Evolutionary conservation across 345 rosid genomes (phyloP), one percentile per base, ranked within the genome.

Genomic region (Schrenkiella parvula): DNA sequence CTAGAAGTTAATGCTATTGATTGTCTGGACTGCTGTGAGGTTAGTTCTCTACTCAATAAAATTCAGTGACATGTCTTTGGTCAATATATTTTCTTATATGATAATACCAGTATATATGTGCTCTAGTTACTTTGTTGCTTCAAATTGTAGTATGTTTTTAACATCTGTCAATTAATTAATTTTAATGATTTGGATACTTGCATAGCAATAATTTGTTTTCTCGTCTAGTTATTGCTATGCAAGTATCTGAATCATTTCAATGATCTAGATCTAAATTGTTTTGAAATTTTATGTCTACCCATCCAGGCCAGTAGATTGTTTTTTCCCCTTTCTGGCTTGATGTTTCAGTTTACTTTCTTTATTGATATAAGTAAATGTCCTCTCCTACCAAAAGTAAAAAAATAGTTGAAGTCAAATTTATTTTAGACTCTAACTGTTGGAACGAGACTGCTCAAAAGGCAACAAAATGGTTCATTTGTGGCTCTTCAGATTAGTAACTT

Each of bases 11-110:
- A 65, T 21, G 86, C 89, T 12, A 61, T 87, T 74, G 87, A 90
- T 47, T 90, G 93, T 80, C 78, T 87, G 72, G 91, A 84, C 59
- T 81, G 73, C 79, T 81, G 80, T 65, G 39, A 60, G 82, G 82
- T 82, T 38, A 57, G 83, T 73, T 46, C 54, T 19, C 13, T 42
- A 21, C 2, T 44, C 17, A 7, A 8, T 57, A 44, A 32, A 32
- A 15, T 11, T 60, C n/a, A n/a, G 10, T 53, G 48, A 7, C 72
- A 19, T 38, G 70, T 35, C 10, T 14, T n/a, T 64, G n/a, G 25
- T 29, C 44, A 17, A 39, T 18, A 12, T 41, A 25, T n/a, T 50
- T 25, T 25, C 28, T 56, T n/a, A 28, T 28, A 5, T 56, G 18
- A 10, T 23, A 12, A 26, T 52, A 25, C 2, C 10, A 9, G 23